Percentiles rank a stretch among this genome's conserved stretches.
phyloP scores from a whole-genome alignment of 2,329 filamentous ascomycete genomes.

The Colletotrichum musicola region DNA sequence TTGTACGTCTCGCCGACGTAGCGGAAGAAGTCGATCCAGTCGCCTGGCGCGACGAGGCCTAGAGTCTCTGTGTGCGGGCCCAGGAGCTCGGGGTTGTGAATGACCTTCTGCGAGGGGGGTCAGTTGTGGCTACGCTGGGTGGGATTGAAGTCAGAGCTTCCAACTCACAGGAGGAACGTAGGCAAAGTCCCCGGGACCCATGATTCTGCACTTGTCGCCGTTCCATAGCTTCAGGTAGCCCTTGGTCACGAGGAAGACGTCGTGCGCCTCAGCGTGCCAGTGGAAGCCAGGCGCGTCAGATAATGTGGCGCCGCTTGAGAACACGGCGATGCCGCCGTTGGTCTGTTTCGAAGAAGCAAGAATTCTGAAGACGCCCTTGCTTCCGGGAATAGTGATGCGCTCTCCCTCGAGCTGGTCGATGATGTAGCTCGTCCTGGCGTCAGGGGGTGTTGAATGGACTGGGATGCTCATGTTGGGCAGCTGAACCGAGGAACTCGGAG shows the following conservation, averaged over 20 bases:
- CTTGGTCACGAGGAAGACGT: slow-evolving; percentile 68
- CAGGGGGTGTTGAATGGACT: slow-evolving; percentile 50
- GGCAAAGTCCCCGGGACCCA: slow-evolving; percentile 69
- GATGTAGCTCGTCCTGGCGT: slow-evolving; percentile 55
- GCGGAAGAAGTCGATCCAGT: slow-evolving; percentile 73
- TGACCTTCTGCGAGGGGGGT: slow-evolving; percentile 51
- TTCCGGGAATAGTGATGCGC: slow-evolving; percentile 63
- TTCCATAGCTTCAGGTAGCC: slow-evolving; percentile 69
- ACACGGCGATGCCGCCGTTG: slow-evolving; percentile 63
- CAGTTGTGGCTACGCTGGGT: not conserved
- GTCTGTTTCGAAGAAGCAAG: slow-evolving; percentile 65
- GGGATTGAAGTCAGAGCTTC: too few species aligned
- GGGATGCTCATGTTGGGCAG: slow-evolving; percentile 48
- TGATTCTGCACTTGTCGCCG: slow-evolving; percentile 65
- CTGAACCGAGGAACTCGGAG: not conserved
- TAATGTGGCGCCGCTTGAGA: slow-evolving; percentile 61
- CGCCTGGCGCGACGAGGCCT: slow-evolving; percentile 67
- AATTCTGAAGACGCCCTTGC: slow-evolving; percentile 64
- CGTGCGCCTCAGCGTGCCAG: slow-evolving; percentile 68
- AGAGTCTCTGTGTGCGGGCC: slow-evolving; percentile 67
- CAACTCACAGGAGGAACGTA: slow-evolving; percentile 64
- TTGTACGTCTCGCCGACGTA: slow-evolving; percentile 66
- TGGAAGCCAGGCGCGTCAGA: slow-evolving; percentile 65
- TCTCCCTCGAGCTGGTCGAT: slow-evolving; percentile 64
- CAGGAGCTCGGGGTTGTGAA: slow-evolving; percentile 68